Evolutionary conservation across 495 filamentous ascomycete species (phyloP), one percentile per base, ranked within the genome.

Genomic region (Terfezia claveryi): DNA sequence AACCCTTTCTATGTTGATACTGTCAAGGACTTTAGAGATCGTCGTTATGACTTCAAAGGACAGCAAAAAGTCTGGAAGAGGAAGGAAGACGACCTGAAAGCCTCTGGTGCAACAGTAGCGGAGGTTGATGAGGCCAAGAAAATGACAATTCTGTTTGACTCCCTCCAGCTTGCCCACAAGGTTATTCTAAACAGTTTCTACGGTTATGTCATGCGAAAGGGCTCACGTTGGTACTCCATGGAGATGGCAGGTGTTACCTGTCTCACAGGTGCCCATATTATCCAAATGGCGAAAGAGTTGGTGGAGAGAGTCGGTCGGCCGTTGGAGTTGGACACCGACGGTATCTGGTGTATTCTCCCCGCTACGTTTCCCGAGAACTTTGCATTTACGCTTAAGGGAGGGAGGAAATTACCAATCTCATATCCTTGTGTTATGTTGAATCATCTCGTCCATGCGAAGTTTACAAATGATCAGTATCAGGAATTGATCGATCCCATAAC

Each of bases 401-500:
- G 91, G 55, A 96, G 94, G 74, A 96, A 95, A 63, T 64, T 95
- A 55, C 73, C 83, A 14, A 88, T 99, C 54, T 96, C 92, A 0
- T 99, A 96, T 62, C 91, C 91, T 38, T 99, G 91, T 69, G 88
- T 95, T 59, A 99, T 99, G 91, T 75, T 99, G 66, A 99, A 99
- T 68, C 92, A 96, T 65, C 79, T 96, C 2, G 92, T 99, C 12
- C 91, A 99, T 61, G 87, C 70, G 23, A 82, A 80, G 59, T 99
- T 95, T 67, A 99, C 91, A 10, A 99, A 99, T 62, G 79, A 94
- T 62, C 92, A 96, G 59, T 99, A 99, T 64, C 87, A 96, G 67
- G 84, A 84, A 0, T 72, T 99, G 20, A 73, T 79, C 0, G 87
- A 96, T 61, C 79, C 78, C 2, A 71, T 74, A 37, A 82, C 79